phyloP scores from a whole-genome alignment of 164 flowering plant genomes.

The Chloranthus sessilifolius region DNA sequence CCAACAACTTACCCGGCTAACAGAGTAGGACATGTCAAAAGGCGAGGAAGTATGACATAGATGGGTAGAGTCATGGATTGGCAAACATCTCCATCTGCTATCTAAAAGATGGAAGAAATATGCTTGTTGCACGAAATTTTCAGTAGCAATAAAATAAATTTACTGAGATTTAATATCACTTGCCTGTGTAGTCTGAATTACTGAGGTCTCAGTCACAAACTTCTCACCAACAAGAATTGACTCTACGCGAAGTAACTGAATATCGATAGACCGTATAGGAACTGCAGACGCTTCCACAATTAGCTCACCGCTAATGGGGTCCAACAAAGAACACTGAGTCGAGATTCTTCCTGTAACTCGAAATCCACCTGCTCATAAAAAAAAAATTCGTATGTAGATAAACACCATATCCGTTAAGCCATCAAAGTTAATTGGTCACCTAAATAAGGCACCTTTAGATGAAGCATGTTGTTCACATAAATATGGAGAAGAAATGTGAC shows the following conservation, averaged over 20 bases:
- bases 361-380: constrained; percentile 64
- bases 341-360: constrained; percentile 68
- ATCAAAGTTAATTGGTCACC: no score
- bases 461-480: no score
- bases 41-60: constrained; percentile 88
- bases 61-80: constrained; percentile 65
- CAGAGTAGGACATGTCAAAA: constrained; percentile 78
- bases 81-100: constrained; percentile 93
- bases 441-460: no score
- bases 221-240: constrained; percentile 81
- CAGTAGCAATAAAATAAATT: neutral
- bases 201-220: constrained; percentile 61
- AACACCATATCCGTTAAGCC: no score
- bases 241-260: constrained; percentile 73
- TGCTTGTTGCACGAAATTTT: constrained; percentile 3
- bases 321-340: constrained; percentile 56
- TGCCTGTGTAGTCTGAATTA: constrained; percentile 91
- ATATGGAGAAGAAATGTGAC: no score
- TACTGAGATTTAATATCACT: constrained; percentile 1
- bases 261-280: constrained; percentile 78
- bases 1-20: constrained; percentile 78
- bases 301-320: constrained; percentile 72
- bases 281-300: constrained; percentile 76
- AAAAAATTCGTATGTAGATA: no score
- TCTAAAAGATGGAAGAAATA: constrained; percentile 30